Base-by-base conservation (phyloP, 2,329 filamentous ascomycete species). In the Neurospora sp. region DNA sequence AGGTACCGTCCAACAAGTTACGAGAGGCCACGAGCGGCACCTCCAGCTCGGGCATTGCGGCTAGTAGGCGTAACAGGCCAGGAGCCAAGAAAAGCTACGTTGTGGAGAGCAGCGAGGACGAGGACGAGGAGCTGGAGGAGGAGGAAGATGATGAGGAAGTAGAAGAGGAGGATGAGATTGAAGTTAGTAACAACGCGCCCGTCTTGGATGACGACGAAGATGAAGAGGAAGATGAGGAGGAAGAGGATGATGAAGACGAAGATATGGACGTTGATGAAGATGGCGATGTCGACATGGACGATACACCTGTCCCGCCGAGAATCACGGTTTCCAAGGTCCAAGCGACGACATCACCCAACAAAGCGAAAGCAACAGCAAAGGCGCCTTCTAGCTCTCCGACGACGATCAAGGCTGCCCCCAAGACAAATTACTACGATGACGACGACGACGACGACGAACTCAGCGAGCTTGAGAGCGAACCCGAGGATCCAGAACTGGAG, bases 31-130 rank as follows among this genome's bases (percentile, higher is more conserved):
- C 83, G 7, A 81, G 81, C 66, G 72, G 71, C 58, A 80, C 67
- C 33, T 66, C 77, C 66, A 80, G 78, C 67, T 74, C 78, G 62
- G 79, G 80, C 66, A 73, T 40, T 19, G 19, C 52, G 19, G 79
- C 82, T 36, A 83, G 84, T 43, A 86, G 85, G 74, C 82, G 86
- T 67, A 73, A 76, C 6, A 86, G 84, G 70, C 83, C 86, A 9
- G 84, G 84, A 6, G 82, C 81, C 19, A 86, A 87, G 79, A 88
- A 88, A 79, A 88, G 83, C 73, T 89, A 89, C 69, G 84, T 87
- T 42, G 84, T 89, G 33, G 86, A 88, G 72, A 86, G 84, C 43
- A 82, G 80, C 9, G 77, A 77, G 38, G 80, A 80, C 38, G 80
- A 80, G 33, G 80, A 80, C 4, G 82, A 81, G 17, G 81, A 81